Base-by-base conservation (phyloP, 169 alveolate genomes). In the Babesia microti region DNA sequence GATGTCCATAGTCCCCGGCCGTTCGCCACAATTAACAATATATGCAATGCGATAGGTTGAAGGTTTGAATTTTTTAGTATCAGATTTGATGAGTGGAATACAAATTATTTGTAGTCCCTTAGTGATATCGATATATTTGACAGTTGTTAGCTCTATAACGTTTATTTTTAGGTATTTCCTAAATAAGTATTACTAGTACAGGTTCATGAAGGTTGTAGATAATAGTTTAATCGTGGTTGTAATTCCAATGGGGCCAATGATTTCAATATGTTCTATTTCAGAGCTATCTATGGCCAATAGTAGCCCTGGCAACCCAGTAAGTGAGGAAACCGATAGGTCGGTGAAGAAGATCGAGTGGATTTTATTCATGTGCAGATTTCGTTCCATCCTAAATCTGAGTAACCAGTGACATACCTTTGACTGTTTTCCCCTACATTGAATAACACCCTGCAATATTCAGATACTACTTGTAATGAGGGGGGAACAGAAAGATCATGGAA, bases 361-460 rank as follows among this genome's bases (percentile, higher is more conserved):
- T 40, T 65, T 67, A 11, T 68, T 70, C 7, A 83, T 39, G n/a
- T 67, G 78, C 32, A 83, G 63, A 59, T 57, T 76, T 48, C 79
- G 83, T 36, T 72, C 85, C 45, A 71, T 45, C 45, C 84, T 65
- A 46, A 72, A 79, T 37, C 79, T 68, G 61, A 7, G 41, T 18
- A 4, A 7, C 17, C 26, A 40, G 1, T 22, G 1, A 17, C 67
- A 4, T 26, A 78, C 74, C 91, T 53, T 55, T 83, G 91, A 17
- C 53, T 50, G 58, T 79, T 79, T 41, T 83, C 91, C 6, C 91
- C 91, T 32, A 72, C 81, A 54, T 83, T 83, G 55, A 83, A 49
- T 26, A 83, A 75, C 12, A 75, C 58, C 36, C 59, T 65, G 1
- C 45, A 48, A 30, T 86, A 84, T 35, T 71, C 68, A 5, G 63